phyloP scores from a whole-genome alignment of 2,329 filamentous ascomycete species.

The Epichloe sp. region DNA sequence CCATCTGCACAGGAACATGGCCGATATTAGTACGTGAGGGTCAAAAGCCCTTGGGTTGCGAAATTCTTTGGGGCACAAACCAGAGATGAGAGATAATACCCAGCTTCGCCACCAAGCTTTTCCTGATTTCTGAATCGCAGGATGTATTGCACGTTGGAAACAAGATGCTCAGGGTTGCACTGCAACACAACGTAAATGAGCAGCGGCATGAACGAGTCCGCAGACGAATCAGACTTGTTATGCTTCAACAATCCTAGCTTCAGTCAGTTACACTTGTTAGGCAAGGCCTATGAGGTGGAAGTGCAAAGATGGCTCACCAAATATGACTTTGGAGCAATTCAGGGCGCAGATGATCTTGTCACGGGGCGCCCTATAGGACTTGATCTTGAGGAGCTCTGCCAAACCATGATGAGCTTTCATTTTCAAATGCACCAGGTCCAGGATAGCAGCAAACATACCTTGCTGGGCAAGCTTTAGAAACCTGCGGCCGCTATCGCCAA shows the following conservation, averaged over 20 bases:
- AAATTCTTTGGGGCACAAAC: conserved; percentile 24
- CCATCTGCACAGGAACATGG: conserved; percentile 44
- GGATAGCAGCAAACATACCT: conserved; percentile 31
- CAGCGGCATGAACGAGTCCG: conserved; percentile 88
- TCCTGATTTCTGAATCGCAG: conserved; percentile 94
- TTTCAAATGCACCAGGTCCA: not conserved
- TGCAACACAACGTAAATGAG: conserved; percentile 93
- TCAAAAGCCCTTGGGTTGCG: too few relatives aligned
- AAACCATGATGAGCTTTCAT: not conserved
- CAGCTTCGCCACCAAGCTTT: conserved; percentile 91
- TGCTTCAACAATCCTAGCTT: conserved; percentile 68
- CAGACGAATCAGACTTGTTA: conserved; percentile 84
- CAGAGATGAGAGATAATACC: conserved; percentile 92
- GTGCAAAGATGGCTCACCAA: conserved; percentile 44
- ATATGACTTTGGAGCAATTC: conserved; percentile 99
- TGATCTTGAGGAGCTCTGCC: conserved; percentile 84
- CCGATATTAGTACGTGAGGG: too few relatives aligned
- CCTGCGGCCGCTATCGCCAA: conserved; percentile 73
- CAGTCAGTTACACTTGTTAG: not conserved
- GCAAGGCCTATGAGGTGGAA: not conserved
- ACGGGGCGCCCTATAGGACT: conserved; percentile 87
- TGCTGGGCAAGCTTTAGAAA: conserved; percentile 85
- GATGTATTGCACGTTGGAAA: conserved; percentile 97
- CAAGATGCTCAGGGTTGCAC: conserved; percentile 86
- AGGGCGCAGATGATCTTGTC: conserved; percentile 98